Base-by-base conservation (phyloP, 2,329 filamentous ascomycete species). In the Stagonosporopsis tanaceti region DNA sequence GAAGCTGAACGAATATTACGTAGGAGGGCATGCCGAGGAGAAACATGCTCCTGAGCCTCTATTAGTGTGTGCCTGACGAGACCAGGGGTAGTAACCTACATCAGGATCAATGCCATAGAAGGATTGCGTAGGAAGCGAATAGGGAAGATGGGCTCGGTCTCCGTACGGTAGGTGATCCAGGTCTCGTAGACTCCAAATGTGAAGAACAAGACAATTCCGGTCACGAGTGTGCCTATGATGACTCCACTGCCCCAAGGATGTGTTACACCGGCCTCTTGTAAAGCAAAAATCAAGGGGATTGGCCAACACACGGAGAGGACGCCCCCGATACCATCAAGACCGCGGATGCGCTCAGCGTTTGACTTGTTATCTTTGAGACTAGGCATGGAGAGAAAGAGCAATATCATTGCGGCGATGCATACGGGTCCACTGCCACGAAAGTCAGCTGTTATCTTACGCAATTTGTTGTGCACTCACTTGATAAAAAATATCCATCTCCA, bases 401-500 rank as follows among this genome's bases (percentile, higher is more conserved):
- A 30, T 1, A 47, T 55, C 32, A 68, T 65, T 6, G 70, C 62
- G 5, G 65, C 51, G 2, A 37, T 63, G 14, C 72, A 63, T 14
- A 72, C 62, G 2, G 71, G 70, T 5, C 68, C 69, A 53, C 67
- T 71, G 32, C 1, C 25, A 9, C 40, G 2, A 14, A n/a, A 30
- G 22, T 63, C 27, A 61, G 53, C 47, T 9, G 42, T 11, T 9
- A 6, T 17, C 9, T 3, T 17, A 9, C 20, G 46, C 9, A 20
- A 7, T 7, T 1, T 5, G 4, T 1, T 27, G 15, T 8, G 4
- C 4, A 47, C 37, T 34, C 45, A 81, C 79, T 83, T 82, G 3
- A 83, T 71, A 35, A 77, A 76, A 59, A 82, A 82, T 2, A 82
- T 78, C 80, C 80, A 80, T 62, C 79, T 66, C 80, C 79, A 82